Conservation (phyloP, 148 eudicot species). For the Camellia lanceoleosa region DNA sequence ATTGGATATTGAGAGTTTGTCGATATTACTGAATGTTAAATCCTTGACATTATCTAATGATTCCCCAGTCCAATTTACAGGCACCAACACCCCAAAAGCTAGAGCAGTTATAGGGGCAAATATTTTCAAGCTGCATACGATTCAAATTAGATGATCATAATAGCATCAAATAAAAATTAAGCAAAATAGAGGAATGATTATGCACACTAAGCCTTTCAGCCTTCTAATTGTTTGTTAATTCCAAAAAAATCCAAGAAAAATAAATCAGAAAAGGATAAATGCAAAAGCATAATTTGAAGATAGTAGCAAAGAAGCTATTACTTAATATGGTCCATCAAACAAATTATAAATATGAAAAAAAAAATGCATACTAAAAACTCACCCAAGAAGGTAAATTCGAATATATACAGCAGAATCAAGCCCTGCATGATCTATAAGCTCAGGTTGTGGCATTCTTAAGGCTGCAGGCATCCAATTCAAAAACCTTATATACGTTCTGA, state of each 20-base stretch:
- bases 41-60: constrained; percentile 49
- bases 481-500: constrained; percentile 66
- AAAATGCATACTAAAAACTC: constrained; percentile 23
- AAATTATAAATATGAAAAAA: background rate
- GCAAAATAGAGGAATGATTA: background rate
- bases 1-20: constrained; percentile 93
- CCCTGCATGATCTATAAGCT: constrained; percentile 96
- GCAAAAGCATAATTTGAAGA: constrained; percentile 5
- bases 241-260: background rate
- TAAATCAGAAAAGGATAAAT: background rate
- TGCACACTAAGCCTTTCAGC: background rate
- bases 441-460: constrained; percentile 93
- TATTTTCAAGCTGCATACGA: constrained; percentile 80
- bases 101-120: constrained; percentile 85
- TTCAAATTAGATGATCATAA: background rate
- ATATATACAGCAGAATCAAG: constrained; percentile 93
- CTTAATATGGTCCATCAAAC: background rate
- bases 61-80: constrained; percentile 82
- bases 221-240: background rate
- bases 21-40: constrained; percentile 68
- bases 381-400: constrained; percentile 94
- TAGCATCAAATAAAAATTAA: background rate
- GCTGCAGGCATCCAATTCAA: constrained; percentile 98
- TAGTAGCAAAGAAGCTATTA: background rate
- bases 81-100: constrained; percentile 78